Conservation (phyloP, 108 stramenopile species). For the Pseudonitzschia multistriata region DNA sequence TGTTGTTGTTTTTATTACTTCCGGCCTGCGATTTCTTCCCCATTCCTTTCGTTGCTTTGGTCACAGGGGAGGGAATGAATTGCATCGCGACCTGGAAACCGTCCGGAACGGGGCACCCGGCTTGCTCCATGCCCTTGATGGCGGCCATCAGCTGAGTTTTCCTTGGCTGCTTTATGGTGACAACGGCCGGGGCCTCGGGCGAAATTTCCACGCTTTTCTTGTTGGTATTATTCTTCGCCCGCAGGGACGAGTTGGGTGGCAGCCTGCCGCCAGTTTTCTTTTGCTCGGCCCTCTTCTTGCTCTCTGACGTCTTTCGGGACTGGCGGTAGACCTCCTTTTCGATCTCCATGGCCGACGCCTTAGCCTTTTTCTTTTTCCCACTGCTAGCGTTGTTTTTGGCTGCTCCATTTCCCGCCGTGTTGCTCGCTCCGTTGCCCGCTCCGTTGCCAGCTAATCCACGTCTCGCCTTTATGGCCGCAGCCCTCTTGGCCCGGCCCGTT, state of each 20-base stretch:
- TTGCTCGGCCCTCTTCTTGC: conserved; percentile 25
- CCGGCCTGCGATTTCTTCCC: not conserved
- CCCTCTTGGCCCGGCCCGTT: conserved; percentile 63
- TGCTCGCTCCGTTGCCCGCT: no score
- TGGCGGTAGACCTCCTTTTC: conserved; percentile 67
- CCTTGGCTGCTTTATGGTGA: conserved; percentile 30
- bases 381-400: conserved; percentile 3
- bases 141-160: conserved; percentile 71
- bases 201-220: conserved; percentile 2
- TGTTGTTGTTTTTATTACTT: not conserved
- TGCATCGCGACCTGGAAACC: conserved; percentile 80
- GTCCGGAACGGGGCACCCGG: conserved; percentile 63
- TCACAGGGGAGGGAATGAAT: conserved; percentile 48
- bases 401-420: not conserved
- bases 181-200: conserved; percentile 1
- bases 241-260: conserved; percentile 24
- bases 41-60: not conserved
- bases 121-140: conserved; percentile 63
- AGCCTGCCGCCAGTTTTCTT: conserved; percentile 26
- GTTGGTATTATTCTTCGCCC: conserved; percentile 20
- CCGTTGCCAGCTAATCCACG: conserved; percentile 46
- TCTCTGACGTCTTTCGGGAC: conserved; percentile 21
- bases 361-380: not conserved
- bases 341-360: conserved; percentile 60
- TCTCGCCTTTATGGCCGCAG: conserved; percentile 49